Evolutionary conservation across 2,329 filamentous ascomycete species (phyloP).

Genomic region (Biscogniauxia mediterranea): DNA sequence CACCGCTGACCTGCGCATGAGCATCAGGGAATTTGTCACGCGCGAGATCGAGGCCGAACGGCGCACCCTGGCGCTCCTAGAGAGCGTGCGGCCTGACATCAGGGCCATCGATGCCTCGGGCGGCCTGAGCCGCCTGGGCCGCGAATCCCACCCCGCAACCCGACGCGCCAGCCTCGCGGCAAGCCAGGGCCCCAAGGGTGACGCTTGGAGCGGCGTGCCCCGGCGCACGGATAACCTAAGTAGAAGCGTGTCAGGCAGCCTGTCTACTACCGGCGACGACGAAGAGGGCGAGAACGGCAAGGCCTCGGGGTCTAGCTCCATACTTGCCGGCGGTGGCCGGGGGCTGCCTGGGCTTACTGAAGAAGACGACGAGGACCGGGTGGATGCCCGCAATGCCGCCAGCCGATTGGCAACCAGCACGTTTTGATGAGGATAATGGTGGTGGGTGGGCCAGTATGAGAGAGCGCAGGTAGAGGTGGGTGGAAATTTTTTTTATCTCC

Average conservation of each 20-base stretch:
- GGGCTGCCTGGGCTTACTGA: slow-evolving; percentile 62
- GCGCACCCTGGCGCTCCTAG: slow-evolving; percentile 86
- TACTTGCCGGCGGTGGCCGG: slow-evolving; percentile 36
- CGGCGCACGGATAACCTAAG: slow-evolving; percentile 75
- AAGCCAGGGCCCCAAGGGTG: slow-evolving; percentile 94
- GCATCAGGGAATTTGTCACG: slow-evolving; percentile 87
- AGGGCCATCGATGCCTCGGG: slow-evolving; percentile 89
- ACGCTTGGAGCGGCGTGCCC: slow-evolving; percentile 94
- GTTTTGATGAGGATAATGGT: slow-evolving; percentile 55
- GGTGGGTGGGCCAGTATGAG: not conserved
- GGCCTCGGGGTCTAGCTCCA: slow-evolving; percentile 32
- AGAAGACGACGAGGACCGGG: slow-evolving; percentile 87
- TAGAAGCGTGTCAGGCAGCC: slow-evolving; percentile 72
- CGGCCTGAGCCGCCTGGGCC: slow-evolving; percentile 82
- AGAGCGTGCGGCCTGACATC: slow-evolving; percentile 89
- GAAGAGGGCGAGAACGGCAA: slow-evolving; percentile 49
- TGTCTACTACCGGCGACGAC: slow-evolving; percentile 63
- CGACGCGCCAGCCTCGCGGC: slow-evolving; percentile 77
- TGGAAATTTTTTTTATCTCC: not conserved
- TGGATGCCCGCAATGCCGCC: slow-evolving; percentile 94
- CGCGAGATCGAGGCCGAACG: slow-evolving; percentile 95
- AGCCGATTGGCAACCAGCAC: slow-evolving; percentile 92
- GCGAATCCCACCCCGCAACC: slow-evolving; percentile 76
- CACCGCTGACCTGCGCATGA: slow-evolving; percentile 75
- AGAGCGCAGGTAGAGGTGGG: not conserved